Percentiles rank a stretch among this genome's conserved stretches.
phyloP scores from a whole-genome alignment of 2,329 filamentous ascomycete species.

The Pseudogymnoascus sp. region DNA sequence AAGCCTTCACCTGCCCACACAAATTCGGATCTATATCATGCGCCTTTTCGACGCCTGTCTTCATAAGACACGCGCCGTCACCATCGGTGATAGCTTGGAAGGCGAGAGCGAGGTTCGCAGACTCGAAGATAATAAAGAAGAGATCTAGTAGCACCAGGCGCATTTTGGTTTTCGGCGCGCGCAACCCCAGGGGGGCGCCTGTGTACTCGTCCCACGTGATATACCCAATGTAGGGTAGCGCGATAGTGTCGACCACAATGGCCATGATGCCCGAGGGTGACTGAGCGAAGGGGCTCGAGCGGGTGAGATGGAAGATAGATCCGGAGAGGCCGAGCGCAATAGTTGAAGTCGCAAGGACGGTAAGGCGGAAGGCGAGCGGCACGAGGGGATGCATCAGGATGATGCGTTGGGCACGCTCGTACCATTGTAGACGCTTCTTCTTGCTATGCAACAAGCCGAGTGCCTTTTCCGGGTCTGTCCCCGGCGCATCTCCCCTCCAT shows the following conservation, averaged over 20 bases:
- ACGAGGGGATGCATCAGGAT: slow-evolving; percentile 53
- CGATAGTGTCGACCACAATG: slow-evolving; percentile 79
- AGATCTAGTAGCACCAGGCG: slow-evolving; percentile 84
- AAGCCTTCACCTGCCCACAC: slow-evolving; percentile 56
- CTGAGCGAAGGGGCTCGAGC: slow-evolving; percentile 40
- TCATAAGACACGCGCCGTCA: slow-evolving; percentile 46
- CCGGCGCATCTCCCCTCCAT: slow-evolving; percentile 27
- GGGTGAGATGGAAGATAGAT: slow-evolving; percentile 55
- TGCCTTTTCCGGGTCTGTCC: slow-evolving; percentile 23
- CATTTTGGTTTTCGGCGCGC: slow-evolving; percentile 76
- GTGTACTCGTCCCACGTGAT: slow-evolving; percentile 97
- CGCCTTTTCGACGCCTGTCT: slow-evolving; percentile 29
- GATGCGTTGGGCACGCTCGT: slow-evolving; percentile 12
- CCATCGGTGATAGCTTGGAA: slow-evolving; percentile 70
- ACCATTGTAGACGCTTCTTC: slow-evolving; percentile 19
- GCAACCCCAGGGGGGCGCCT: slow-evolving; percentile 81
- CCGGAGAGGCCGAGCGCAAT: slow-evolving; percentile 71
- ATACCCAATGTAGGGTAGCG: slow-evolving; percentile 82
- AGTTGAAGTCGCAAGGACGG: slow-evolving; percentile 74
- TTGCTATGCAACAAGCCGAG: slow-evolving; percentile 23
- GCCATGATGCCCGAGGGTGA: slow-evolving; percentile 78
- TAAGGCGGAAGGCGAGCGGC: slow-evolving; percentile 73
- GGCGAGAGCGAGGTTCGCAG: slow-evolving; percentile 81
- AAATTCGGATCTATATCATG: slow-evolving; percentile 35
- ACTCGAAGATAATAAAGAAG: slow-evolving; percentile 96